These are phyloP conservation scores for Quercus robur DNA, from an alignment of 306 rosid genomes.

Conservation along the genomic window DNA sequence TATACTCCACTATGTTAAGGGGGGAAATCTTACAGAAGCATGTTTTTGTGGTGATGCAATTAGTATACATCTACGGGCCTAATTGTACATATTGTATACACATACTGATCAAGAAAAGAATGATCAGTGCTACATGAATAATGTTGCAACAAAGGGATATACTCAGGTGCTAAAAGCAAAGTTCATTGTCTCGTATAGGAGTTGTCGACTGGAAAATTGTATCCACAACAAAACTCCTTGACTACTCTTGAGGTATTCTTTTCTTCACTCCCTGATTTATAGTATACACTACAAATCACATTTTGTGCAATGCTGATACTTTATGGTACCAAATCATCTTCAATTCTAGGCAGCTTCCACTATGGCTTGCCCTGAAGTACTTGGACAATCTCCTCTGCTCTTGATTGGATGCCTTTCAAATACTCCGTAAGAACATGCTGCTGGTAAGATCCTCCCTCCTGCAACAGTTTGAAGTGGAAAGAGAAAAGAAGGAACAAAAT, in stretches of 20 bases:
- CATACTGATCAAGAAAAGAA: not conserved
- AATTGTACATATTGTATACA: not conserved
- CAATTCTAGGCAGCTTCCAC: slow-evolving; percentile 22
- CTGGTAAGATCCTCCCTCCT: slow-evolving; percentile 97
- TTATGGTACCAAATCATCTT: not conserved
- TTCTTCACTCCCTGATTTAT: slow-evolving; percentile 9
- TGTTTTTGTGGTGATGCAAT: not conserved
- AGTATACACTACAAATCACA: slow-evolving; percentile 5
- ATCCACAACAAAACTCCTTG: not conserved
- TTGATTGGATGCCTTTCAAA: slow-evolving; percentile 74
- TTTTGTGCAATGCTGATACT: slow-evolving; percentile 15
- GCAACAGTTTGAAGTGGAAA: not conserved
- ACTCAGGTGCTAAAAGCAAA: not conserved
- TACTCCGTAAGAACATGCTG: slow-evolving; percentile 77
- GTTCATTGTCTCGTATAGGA: not conserved
- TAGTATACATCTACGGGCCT: not conserved
- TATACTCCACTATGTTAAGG: not conserved
- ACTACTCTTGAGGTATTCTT: not conserved
- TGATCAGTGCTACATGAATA: not conserved
- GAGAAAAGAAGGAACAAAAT: not conserved
- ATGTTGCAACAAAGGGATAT: not conserved
- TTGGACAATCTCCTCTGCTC: slow-evolving; percentile 68
- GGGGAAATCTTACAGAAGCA: not conserved
- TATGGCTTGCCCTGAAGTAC: slow-evolving; percentile 54
- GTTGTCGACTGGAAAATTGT: not conserved